phyloP scores from a whole-genome alignment of 805 yeast genomes.

The Deakozyma indianensis region DNA sequence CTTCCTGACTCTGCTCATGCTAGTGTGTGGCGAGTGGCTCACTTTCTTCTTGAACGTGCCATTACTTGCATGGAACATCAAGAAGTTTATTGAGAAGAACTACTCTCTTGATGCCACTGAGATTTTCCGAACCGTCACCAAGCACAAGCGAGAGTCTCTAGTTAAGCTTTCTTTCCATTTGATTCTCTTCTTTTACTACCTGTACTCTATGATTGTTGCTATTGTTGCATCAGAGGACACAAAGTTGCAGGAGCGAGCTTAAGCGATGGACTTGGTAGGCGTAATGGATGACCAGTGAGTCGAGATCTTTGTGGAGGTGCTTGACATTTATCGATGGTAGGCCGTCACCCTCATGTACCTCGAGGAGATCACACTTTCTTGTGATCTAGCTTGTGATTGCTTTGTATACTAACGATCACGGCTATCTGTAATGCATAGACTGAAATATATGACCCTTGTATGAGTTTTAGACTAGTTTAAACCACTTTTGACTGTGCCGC shows the following conservation, averaged over 20 bases:
- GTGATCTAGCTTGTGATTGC: no score
- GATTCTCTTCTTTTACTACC: constrained; percentile 84
- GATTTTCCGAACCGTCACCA: constrained; percentile 83
- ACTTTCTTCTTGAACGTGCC: constrained; percentile 78
- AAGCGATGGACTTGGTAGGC: no score
- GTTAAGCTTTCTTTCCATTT: constrained; percentile 82
- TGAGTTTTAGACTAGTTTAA: no score
- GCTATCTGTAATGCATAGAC: not conserved
- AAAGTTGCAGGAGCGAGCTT: no score
- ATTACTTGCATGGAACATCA: constrained; percentile 64
- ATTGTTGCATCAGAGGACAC: constrained; percentile 51
- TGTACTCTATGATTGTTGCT: constrained; percentile 91
- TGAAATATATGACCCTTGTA: not conserved
- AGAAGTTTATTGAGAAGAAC: constrained; percentile 64
- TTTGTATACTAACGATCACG: no score
- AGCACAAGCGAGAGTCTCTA: constrained; percentile 84
- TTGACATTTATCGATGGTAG: no score
- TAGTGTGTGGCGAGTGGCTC: constrained; percentile 87
- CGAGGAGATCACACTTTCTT: no score
- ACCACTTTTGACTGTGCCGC: no score
- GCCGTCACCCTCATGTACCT: no score
- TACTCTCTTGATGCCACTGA: constrained; percentile 93
- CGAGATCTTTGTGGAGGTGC: no score
- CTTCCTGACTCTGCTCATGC: constrained; percentile 49
- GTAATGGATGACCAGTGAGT: no score